Conservation (phyloP, 106 monocot species). For the Acanthochlamys bracteata region DNA sequence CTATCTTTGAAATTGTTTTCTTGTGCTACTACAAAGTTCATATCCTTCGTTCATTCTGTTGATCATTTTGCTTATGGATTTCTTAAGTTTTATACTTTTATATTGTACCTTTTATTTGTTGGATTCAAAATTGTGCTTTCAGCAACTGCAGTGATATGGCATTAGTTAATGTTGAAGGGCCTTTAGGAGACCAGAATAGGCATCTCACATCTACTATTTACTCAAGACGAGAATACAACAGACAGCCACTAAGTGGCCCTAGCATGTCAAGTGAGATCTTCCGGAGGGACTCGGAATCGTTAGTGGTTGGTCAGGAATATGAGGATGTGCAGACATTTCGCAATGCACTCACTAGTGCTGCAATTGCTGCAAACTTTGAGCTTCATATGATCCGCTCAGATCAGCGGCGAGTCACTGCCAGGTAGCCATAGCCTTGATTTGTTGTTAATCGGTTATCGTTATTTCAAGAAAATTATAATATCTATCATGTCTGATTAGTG, state of each 20-base stretch:
- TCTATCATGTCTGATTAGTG: too few species aligned
- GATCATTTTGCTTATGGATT: too few species aligned
- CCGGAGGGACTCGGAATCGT: conserved; percentile 28
- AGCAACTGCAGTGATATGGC: conserved; percentile 17
- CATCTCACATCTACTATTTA: conserved; percentile 8
- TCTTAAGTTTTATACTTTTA: background rate
- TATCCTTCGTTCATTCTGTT: too few species aligned
- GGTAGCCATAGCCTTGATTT: background rate
- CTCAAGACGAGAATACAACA: conserved; percentile 14
- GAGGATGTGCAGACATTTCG: conserved; percentile 52
- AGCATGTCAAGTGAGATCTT: conserved; percentile 30
- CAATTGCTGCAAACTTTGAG: conserved; percentile 48
- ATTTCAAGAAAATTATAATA: too few species aligned
- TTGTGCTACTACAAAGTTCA: too few species aligned
- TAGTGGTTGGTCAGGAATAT: conserved; percentile 49
- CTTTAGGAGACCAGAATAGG: background rate
- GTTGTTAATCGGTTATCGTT: too few species aligned
- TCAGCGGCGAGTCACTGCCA: conserved; percentile 54
- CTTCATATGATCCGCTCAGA: conserved; percentile 56
- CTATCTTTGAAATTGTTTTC: too few species aligned
- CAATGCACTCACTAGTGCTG: conserved; percentile 40
- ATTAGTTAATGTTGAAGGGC: background rate
- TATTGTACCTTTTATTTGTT: background rate
- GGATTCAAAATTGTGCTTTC: background rate
- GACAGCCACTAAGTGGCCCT: conserved; percentile 1